Base-by-base conservation (phyloP, 106 monocot species). In the Hemerocallis citrina region DNA sequence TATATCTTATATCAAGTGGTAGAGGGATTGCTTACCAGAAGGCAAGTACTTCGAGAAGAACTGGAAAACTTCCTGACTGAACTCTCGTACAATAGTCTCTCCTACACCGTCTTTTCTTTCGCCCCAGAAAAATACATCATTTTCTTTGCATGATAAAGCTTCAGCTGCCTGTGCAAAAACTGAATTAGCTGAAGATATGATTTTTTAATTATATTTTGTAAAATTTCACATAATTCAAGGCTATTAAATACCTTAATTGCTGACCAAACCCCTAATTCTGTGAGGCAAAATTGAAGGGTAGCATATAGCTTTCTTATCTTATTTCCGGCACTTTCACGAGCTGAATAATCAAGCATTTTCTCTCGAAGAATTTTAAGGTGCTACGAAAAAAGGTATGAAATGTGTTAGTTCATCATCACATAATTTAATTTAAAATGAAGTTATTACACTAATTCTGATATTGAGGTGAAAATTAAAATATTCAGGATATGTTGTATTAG, bases 271-370 rank as follows among this genome's bases (percentile, higher is more conserved):
- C 87, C 87, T 3, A 87, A 61, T 33, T 87, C 70, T 40, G 19
- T 41, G 29, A 87, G 20, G 60, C 87, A 87, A 65, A 72, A 87
- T 24, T 61, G 30, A 68, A 87, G 63, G 17, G 73, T 79, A 3
- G 12, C 35, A 67, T 71, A 32, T 17, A 79, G 42, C 59, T 62
- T 82, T 16, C 36, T 57, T 21, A 87, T 75, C 52, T 56, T 82
- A 29, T 56, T 68, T 27, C 40, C 50, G 28, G 39, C 72, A 69
- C 55, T 75, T 28, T 72, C 66, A 52, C 66, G 25, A 21, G 25
- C 34, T 2, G 6, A 12, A 39, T 25, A 29, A 27, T 68, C 79
- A 55, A 72, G 72, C 37, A 33, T 56, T 47, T 62, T 49, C 8
- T 49, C 38, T 54, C 62, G 61, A 28, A 87, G 12, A 6, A 7